A percentile compares a stretch with the other conserved stretches of the same genome.
phyloP scores from a whole-genome alignment of 2,329 filamentous ascomycete genomes.

The Plenodomus biglobosus region DNA sequence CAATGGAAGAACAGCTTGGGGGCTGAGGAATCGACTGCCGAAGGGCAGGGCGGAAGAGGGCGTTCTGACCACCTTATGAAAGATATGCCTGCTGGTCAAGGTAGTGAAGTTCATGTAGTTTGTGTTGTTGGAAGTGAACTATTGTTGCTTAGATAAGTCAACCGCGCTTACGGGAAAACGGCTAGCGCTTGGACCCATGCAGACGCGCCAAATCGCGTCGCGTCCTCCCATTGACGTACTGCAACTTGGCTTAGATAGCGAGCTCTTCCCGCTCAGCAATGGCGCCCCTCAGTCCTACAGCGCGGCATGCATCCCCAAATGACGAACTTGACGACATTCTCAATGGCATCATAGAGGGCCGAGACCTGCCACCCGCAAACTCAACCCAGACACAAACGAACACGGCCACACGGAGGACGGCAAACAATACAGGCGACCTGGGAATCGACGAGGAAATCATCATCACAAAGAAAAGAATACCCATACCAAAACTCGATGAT shows the following conservation, averaged over 20 bases:
- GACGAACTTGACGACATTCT: conserved; percentile 69
- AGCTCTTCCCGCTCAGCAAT: conserved; percentile 9
- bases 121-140: conserved; percentile 8
- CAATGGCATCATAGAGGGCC: conserved; percentile 68
- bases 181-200: neutral
- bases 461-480: conserved; percentile 73
- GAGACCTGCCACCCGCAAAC: conserved; percentile 46
- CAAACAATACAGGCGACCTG: conserved; percentile 53
- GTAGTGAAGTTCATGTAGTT: neutral
- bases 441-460: conserved; percentile 88
- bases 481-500: conserved; percentile 86
- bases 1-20: neutral
- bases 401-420: conserved; percentile 15
- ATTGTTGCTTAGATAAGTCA: conserved; percentile 9
- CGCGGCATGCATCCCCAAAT: conserved; percentile 29
- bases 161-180: neutral
- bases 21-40: neutral
- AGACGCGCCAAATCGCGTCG: neutral
- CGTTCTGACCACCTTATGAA: too few relatives aligned
- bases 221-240: neutral
- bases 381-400: conserved; percentile 22
- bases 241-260: neutral
- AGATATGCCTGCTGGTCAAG: neutral
- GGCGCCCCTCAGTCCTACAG: conserved; percentile 19
- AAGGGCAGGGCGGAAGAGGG: neutral